phyloP scores from a whole-genome alignment of 495 filamentous ascomycete species.

The Annulohypoxylon stygium region DNA sequence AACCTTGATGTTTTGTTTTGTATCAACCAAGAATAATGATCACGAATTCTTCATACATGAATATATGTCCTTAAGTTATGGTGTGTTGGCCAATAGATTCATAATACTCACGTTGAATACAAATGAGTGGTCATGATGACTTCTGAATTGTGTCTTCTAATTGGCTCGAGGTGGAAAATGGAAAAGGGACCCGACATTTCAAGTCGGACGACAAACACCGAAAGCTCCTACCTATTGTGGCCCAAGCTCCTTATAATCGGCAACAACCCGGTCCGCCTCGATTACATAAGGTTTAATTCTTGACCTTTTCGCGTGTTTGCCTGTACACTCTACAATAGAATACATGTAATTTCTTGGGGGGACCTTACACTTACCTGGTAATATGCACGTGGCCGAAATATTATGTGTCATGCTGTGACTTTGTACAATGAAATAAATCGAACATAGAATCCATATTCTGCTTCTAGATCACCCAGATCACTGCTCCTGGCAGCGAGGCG shows the following conservation, averaged over 20 bases:
- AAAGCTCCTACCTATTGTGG: slow-evolving; percentile 7
- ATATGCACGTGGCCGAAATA: slow-evolving; percentile 3
- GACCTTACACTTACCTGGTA: background rate
- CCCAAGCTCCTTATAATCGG: slow-evolving; percentile 18
- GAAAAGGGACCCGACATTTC: background rate
- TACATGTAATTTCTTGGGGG: background rate
- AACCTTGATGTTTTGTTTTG: too few species aligned
- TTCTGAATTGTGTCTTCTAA: slow-evolving; percentile 31
- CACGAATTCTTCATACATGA: too few species aligned
- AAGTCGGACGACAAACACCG: background rate
- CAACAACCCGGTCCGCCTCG: background rate
- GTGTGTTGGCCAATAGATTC: background rate
- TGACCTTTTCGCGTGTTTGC: background rate
- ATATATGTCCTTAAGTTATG: background rate
- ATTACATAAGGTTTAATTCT: slow-evolving; percentile 4
- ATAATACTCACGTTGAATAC: slow-evolving; percentile 2
- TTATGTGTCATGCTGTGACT: slow-evolving; percentile 14
- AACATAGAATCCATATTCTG: slow-evolving; percentile 4
- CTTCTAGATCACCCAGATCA: slow-evolving; percentile 11
- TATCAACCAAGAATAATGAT: too few species aligned
- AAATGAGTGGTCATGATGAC: slow-evolving; percentile 12
- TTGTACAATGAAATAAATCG: slow-evolving; percentile 13
- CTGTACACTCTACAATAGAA: background rate
- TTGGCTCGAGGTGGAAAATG: slow-evolving; percentile 12
- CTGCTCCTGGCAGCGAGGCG: background rate